Evolutionary conservation across 768 basidiomycete species (phyloP), one percentile per base, ranked within the genome.

Genomic region (Cyclocybe cylindracea): DNA sequence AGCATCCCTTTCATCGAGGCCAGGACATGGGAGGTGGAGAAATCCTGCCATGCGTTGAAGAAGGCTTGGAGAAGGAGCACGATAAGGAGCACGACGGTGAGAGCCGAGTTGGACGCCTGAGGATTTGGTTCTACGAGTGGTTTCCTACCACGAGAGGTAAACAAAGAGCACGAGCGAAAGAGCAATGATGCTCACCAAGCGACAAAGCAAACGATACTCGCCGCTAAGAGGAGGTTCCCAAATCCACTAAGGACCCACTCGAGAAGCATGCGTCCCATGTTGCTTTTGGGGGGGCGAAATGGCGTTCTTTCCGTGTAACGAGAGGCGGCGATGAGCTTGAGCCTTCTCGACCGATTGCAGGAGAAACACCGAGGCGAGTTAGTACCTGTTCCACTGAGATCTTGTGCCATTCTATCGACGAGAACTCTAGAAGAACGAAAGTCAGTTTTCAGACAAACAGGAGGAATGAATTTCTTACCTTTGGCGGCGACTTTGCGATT

Each of bases 1-100:
- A 88, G 77, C 63, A 88, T 84, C 55, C 79, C 78, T 59, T 83
- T 79, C 58, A 86, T 85, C 5, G 82, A 84, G 1, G 78, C 71
- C 81, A 85, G 85, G 44, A 84, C 78, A 13, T 79, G 71, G 0
- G 75, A 70, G 0, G 84, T 84, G 0, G 80, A 78, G 57, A 74
- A 84, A 62, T 84, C 84, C 60, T 77, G 73, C 72, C 72, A 78
- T 1, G 78, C 78, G 54, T 80, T 79, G 68, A 78, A 74, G 19
- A 66, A 38, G 1, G 73, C 69, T 49, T 75, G 72, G 2, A 77
- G 54, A 6, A 63, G 19, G 19, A 74, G 64, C 53, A 77, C 74
- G 36, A 75, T 56, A 13, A 80, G 66, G 7, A 87, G 72, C 10
- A 86, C 76, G 33, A 86, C 66, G 1, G 83, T 84, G 5, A 86